phyloP scores from a whole-genome alignment of 129 eudicot genomes.

The Smallanthus sonchifolius region DNA sequence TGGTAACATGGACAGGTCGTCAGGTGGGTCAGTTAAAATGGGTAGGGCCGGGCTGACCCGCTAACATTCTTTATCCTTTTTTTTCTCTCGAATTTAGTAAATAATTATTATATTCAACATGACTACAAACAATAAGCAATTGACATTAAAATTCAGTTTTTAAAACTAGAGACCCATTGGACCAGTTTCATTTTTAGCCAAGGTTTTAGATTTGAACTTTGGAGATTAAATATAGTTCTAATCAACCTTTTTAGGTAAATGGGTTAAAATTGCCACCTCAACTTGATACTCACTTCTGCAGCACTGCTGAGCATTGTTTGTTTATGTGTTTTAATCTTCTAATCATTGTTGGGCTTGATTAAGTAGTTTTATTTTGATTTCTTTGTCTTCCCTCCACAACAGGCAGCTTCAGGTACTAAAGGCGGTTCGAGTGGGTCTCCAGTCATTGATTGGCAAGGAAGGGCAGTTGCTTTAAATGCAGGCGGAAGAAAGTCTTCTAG shows the following conservation, averaged over 20 bases:
- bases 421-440: conserved; percentile 99
- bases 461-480: conserved; percentile 97
- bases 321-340: not conserved
- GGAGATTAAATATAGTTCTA: not conserved
- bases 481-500: conserved; percentile 91
- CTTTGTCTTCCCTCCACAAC: not conserved
- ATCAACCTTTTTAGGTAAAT: not conserved
- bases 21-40: not conserved
- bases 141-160: not conserved
- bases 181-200: not conserved
- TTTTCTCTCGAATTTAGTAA: not conserved
- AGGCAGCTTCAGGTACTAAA: conserved; percentile 99
- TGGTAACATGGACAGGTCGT: not conserved
- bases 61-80: not conserved
- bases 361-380: conserved; percentile 13
- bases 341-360: not conserved
- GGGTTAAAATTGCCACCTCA: not conserved
- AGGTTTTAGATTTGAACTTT: not conserved
- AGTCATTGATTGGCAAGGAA: conserved; percentile 92
- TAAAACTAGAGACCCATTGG: not conserved
- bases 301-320: not conserved
- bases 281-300: not conserved
- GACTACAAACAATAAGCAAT: not conserved
- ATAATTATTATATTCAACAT: not conserved
- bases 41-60: not conserved